Evolutionary conservation across 495 filamentous ascomycete genomes (phyloP).

Genomic region (Beverwykella pulmonaria): DNA sequence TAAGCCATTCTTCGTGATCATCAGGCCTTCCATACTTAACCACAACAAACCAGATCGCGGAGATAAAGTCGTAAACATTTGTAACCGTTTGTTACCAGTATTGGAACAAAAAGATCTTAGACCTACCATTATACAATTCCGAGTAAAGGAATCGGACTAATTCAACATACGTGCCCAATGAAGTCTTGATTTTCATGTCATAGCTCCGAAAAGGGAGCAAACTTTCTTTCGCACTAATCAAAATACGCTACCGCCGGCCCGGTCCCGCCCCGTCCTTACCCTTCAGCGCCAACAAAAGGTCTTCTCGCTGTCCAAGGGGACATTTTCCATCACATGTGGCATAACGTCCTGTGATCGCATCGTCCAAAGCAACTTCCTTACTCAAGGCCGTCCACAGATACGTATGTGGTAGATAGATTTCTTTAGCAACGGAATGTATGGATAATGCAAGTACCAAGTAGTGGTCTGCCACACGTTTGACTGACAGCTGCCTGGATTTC

Average conservation of each 20-base stretch:
- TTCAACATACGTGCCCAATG: neutral
- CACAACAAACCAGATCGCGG: no score
- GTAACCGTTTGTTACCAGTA: no score
- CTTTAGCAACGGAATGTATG: neutral
- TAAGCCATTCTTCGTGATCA: no score
- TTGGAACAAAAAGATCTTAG: no score
- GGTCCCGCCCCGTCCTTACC: constrained; percentile 15
- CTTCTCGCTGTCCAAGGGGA: constrained; percentile 26
- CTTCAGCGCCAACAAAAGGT: constrained; percentile 22
- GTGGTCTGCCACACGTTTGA: constrained; percentile 18
- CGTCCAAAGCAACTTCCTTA: constrained; percentile 22
- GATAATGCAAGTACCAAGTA: constrained; percentile 15
- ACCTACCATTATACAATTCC: no score
- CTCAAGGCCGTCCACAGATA: constrained; percentile 11
- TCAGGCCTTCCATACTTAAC: no score
- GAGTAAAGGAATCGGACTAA: no score
- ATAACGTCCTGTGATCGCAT: constrained; percentile 25
- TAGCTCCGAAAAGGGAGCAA: constrained; percentile 9
- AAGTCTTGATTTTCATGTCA: neutral
- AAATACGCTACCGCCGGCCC: constrained; percentile 16
- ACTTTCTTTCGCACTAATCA: constrained; percentile 19
- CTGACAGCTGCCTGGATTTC: constrained; percentile 16
- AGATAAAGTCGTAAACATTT: no score
- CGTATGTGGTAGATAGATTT: constrained; percentile 5
- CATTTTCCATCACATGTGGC: constrained; percentile 26